Base-by-base conservation (phyloP, 305 asterid genomes). In the Ajuga reptans region DNA sequence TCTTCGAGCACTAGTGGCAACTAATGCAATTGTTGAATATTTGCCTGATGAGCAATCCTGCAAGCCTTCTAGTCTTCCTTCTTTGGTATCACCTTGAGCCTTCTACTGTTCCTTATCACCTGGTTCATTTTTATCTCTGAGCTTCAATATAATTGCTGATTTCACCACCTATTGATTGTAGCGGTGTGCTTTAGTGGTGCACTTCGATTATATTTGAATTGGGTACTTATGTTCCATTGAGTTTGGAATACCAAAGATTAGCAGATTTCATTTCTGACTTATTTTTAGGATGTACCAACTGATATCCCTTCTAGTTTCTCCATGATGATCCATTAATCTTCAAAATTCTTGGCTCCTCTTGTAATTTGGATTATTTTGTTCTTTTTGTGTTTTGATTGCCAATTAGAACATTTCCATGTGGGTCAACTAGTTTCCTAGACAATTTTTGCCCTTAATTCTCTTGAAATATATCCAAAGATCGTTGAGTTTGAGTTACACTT, bases 1-100 rank as follows among this genome's bases (percentile, higher is more conserved):
- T 69, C 79, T 93, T 54, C 82, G 84, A 82, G 99, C 99, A 18
- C 88, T 93, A 71, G 97, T 93, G 74, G 73, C 80, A 60, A 89
- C 99, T 41, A 86, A 91, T 69, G 87, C 86, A 47, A 87, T 91
- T 73, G 74, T 91, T 66, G 96, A 93, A 33, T 91, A 86, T 82
- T 85, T 91, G 79, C 96, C 97, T 5, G 97, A 91, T 76, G 99
- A 93, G 78, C 87, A 84, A 78, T 82, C 91, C 11, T 97, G 97
- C 68, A 93, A 87, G 81, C 87, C 96, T 71, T 83, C 96, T 9
- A 86, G 85, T 83, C 96, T 93, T 81, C 97, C 99, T 73, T 84
- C 89, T 61, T 80, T 93, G 99, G 99, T 93, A 89, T 31, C 42
- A 63, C 47, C 74, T 51, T 72, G 27, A 87, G 81, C 87, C 96